A percentile compares a stretch with the other conserved stretches of the same genome.
Conservation (phyloP, 345 rosid genomes). For the Jatropha curcas region DNA sequence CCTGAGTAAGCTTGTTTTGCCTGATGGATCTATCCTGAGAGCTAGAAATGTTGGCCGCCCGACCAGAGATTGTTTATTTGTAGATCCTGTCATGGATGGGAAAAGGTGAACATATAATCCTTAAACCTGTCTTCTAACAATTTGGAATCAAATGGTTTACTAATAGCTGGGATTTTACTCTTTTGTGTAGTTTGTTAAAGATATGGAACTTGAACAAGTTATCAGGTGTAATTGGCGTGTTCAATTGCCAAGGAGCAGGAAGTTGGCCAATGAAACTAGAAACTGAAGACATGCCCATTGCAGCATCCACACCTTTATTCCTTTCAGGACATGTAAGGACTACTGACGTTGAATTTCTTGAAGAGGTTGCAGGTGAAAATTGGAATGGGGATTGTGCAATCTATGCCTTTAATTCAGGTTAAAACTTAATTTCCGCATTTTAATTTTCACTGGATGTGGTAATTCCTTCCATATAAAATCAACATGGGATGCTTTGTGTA, state of each 20-base stretch:
- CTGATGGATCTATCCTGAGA: constrained; percentile 63
- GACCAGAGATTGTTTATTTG: constrained; percentile 61
- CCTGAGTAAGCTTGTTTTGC: constrained; percentile 58
- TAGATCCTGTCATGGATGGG: constrained; percentile 65
- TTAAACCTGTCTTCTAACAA: neutral
- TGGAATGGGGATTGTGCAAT: constrained; percentile 58
- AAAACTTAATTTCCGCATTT: constrained; percentile 11
- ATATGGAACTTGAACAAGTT: constrained; percentile 71
- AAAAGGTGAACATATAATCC: constrained; percentile 39
- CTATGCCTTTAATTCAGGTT: constrained; percentile 50
- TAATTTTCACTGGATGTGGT: neutral
- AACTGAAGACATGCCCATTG: constrained; percentile 12
- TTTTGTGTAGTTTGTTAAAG: constrained; percentile 53
- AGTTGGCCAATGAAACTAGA: constrained; percentile 50
- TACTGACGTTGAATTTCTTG: constrained; percentile 49
- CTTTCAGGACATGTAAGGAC: constrained; percentile 46
- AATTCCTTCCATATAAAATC: constrained; percentile 12
- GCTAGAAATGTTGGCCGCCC: constrained; percentile 68
- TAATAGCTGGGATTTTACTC: neutral
- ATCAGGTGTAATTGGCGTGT: constrained; percentile 56
- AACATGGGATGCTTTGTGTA: neutral
- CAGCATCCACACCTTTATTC: constrained; percentile 14
- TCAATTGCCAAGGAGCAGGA: constrained; percentile 76
- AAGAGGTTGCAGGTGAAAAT: constrained; percentile 42
- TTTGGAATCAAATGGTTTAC: neutral